These are phyloP conservation scores for Lactarius indigo DNA, from an alignment of 768 basidiomycete genomes.

Conservation along the genomic window DNA sequence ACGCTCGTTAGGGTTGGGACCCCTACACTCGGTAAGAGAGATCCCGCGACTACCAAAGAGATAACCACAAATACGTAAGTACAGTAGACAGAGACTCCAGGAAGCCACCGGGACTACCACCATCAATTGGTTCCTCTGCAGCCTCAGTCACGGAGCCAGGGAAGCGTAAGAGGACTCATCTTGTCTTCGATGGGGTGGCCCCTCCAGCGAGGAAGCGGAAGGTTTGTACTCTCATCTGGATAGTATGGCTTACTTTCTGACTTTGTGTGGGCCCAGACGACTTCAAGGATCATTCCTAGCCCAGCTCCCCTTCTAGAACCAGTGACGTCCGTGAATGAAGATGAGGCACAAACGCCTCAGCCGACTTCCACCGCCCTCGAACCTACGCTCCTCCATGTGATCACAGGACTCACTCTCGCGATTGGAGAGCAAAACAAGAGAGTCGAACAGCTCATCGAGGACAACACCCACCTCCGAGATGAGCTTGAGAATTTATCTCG, in stretches of 20 bases:
- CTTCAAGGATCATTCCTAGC: neutral
- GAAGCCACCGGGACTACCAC: neutral
- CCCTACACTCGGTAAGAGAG: slow-evolving; percentile 11
- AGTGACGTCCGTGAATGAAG: neutral
- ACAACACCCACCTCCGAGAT: slow-evolving; percentile 3
- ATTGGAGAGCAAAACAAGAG: slow-evolving; percentile 11
- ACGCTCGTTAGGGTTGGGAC: slow-evolving; percentile 2
- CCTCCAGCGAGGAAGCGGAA: slow-evolving; percentile 19
- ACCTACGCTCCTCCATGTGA: neutral
- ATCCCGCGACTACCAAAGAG: neutral
- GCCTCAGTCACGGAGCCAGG: neutral
- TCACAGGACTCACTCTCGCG: neutral
- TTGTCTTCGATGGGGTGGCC: slow-evolving; percentile 10
- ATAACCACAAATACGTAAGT: slow-evolving; percentile 2
- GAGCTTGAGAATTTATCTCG: neutral
- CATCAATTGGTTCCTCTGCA: neutral
- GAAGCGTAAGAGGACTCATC: slow-evolving; percentile 15
- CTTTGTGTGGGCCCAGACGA: neutral
- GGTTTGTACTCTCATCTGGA: neutral
- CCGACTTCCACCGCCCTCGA: neutral
- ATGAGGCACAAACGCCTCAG: neutral
- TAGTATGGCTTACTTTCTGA: neutral
- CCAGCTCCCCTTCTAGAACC: neutral
- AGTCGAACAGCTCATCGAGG: neutral
- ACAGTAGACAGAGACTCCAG: neutral